Evolutionary conservation across 2,329 filamentous ascomycete genomes (phyloP).

Genomic region (Xylaria sp.): DNA sequence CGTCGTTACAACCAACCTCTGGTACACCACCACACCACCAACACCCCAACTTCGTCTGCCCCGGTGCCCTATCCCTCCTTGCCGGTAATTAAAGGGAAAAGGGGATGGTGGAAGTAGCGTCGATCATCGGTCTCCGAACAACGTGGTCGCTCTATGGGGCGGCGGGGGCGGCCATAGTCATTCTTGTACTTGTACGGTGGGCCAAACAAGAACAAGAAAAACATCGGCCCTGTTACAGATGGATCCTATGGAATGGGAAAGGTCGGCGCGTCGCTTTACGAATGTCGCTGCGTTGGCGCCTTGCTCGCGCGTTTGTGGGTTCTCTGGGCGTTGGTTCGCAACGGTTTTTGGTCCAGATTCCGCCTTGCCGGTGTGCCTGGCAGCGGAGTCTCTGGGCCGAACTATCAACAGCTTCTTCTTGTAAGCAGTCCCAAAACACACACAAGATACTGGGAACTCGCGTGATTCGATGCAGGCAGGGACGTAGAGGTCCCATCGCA

Average conservation of each 20-base stretch:
- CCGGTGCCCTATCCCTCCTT: constrained; percentile 21
- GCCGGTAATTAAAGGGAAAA: constrained; percentile 36
- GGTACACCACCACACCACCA: constrained; percentile 12
- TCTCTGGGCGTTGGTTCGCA: constrained; percentile 11
- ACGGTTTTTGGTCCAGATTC: constrained; percentile 22
- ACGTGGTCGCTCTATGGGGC: constrained; percentile 31
- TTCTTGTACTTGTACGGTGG: constrained; percentile 16
- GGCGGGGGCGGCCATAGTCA: background rate
- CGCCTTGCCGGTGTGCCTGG: constrained; percentile 32
- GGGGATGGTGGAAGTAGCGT: constrained; percentile 32
- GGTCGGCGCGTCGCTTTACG: constrained; percentile 25
- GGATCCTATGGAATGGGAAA: constrained; percentile 23
- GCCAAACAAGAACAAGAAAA: constrained; percentile 2
- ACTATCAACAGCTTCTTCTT: constrained; percentile 10
- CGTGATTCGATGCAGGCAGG: constrained; percentile 19
- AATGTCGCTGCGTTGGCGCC: constrained; percentile 35
- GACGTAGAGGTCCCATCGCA: constrained; percentile 9
- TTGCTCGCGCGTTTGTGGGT: constrained; percentile 17
- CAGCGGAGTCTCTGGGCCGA: constrained; percentile 16
- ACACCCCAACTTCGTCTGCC: background rate
- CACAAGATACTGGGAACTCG: constrained; percentile 11
- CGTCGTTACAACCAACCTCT: constrained; percentile 27
- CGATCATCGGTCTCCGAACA: constrained; percentile 39
- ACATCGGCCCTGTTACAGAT: constrained; percentile 9
- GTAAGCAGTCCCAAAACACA: constrained; percentile 1